Evolutionary conservation across 768 basidiomycete species (phyloP).

Genomic region (Tricholoma furcatifolium): DNA sequence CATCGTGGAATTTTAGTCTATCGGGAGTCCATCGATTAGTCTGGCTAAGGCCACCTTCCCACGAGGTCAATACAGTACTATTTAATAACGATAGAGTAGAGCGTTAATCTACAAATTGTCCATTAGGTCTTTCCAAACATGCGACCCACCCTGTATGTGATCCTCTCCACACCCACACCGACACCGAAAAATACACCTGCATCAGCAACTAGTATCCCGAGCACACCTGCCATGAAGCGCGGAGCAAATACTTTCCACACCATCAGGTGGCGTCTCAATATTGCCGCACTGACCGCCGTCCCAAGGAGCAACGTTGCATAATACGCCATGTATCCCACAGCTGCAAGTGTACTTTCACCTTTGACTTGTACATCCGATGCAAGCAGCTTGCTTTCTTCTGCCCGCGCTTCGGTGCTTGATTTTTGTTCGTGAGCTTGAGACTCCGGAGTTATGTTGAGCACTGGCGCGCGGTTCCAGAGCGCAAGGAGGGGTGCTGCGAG

Average conservation of each 20-base stretch:
- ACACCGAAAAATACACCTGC: conserved; percentile 62
- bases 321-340: conserved; percentile 68
- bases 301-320: conserved; percentile 65
- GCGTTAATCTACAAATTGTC: not conserved
- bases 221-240: conserved; percentile 79
- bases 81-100: not conserved
- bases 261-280: conserved; percentile 85
- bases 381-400: not conserved
- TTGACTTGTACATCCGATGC: conserved; percentile 32
- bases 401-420: not conserved
- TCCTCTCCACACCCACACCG: conserved; percentile 51
- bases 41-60: too few species aligned
- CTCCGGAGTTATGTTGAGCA: conserved; percentile 19
- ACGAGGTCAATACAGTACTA: too few species aligned
- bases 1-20: too few species aligned
- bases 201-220: conserved; percentile 71
- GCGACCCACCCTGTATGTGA: conserved; percentile 26
- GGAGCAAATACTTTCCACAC: conserved; percentile 99
- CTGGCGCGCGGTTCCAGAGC: conserved; percentile 82
- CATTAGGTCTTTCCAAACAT: conserved; percentile 20
- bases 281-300: conserved; percentile 69
- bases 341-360: conserved; percentile 47
- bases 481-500: conserved; percentile 70
- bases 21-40: too few species aligned
- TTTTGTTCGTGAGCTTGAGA: conserved; percentile 1